Evolutionary conservation across 176 grass and related monocot species (phyloP), one percentile per base, ranked within the genome.

Genomic region (Aegilops speltoides): DNA sequence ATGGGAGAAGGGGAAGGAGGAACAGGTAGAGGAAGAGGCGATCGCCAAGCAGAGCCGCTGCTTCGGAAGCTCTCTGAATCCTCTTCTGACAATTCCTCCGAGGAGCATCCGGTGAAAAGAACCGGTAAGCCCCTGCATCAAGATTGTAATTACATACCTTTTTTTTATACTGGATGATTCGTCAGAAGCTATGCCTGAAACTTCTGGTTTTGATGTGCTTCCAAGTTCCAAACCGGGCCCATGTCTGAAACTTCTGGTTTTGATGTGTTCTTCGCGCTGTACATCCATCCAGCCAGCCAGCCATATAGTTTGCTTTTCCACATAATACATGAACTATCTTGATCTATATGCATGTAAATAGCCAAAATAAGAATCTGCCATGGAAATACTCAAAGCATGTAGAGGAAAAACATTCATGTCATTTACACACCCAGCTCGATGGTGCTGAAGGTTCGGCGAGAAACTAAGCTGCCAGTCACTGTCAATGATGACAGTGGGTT

Each of bases 31-130:
- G 45, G 50, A 37, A 43, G 2, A 22, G 62, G 62, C 63, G 72
- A 46, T 14, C 62, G 50, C 8, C 65, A 79, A 64, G 9, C 26
- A 3, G 20, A 54, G 37, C 76, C 87, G 38, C 81, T 84, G 22
- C 81, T 89, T 16, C 20, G 31, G 75, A 64, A 84, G 75, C 75
- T 84, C 73, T 72, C 81, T 16, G 75, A 64, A 34, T 24, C 73
- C n/a, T 60, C 72, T 14, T 60, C 72, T 2, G 56, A 82, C 32
- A 34, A 33, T 13, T 83, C 66, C 1, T 89, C 82, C 0, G 54
- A 40, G 66, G 75, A 74, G 54, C 57, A 57, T 48, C 25, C 20
- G 1, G 82, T 81, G 60, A 89, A 85, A 25, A 89, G 88, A 85
- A 85, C 82, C 9, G 82, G 82, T 85, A 28, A 85, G 82, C 28